Conservation (phyloP, 2,329 filamentous ascomycete species). For the Aspergillus calidoustus region DNA sequence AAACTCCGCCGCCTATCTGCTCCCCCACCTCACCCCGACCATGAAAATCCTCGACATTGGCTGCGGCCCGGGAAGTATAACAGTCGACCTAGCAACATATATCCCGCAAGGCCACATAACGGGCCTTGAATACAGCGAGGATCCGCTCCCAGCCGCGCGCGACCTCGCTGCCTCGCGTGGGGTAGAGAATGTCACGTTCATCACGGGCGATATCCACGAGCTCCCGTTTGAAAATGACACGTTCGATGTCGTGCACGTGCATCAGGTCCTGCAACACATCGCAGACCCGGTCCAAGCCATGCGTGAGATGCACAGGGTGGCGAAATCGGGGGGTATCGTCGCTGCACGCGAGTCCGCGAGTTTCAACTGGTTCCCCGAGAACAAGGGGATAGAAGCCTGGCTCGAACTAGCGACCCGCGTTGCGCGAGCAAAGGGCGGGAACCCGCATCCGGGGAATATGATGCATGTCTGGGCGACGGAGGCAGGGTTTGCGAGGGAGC, state of each 20-base stretch:
- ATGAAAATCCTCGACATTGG: constrained; percentile 51
- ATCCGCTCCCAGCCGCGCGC: constrained; percentile 41
- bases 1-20: constrained; percentile 47
- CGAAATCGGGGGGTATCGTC: constrained; percentile 58
- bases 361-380: constrained; percentile 39
- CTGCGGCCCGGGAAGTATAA: constrained; percentile 53
- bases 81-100: constrained; percentile 43
- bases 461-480: constrained; percentile 43
- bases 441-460: constrained; percentile 33
- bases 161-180: constrained; percentile 33
- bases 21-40: constrained; percentile 40
- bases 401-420: constrained; percentile 26
- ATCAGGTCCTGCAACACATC: constrained; percentile 64
- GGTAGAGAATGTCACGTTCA: constrained; percentile 42
- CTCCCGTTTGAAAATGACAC: constrained; percentile 47
- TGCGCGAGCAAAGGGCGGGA: constrained; percentile 31
- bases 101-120: constrained; percentile 44
- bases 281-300: constrained; percentile 55
- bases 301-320: constrained; percentile 60
- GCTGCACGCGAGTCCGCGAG: constrained; percentile 50
- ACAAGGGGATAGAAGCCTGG: constrained; percentile 33
- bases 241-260: constrained; percentile 65
- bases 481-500: constrained; percentile 36
- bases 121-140: constrained; percentile 40
- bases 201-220: constrained; percentile 47